These are phyloP conservation scores for Tetrastigma voinierianum DNA, from an alignment of 164 flowering plant species.

Conservation along the genomic window DNA sequence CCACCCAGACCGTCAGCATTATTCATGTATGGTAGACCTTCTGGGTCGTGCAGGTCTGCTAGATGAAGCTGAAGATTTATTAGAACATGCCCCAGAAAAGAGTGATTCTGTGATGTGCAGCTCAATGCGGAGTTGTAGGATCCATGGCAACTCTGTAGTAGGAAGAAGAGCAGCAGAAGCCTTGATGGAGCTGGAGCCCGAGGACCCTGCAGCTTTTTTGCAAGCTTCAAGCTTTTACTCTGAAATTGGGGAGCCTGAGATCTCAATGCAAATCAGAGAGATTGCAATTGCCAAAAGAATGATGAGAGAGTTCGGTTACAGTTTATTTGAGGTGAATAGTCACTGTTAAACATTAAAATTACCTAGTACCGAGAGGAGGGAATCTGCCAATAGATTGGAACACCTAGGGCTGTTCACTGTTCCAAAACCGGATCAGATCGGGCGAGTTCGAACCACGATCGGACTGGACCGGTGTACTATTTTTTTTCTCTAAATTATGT, in stretches of 20 bases:
- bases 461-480: no score
- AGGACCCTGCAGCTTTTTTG: slow-evolving; percentile 45
- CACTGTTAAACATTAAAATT: not conserved
- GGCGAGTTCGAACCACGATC: no score
- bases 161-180: slow-evolving; percentile 52
- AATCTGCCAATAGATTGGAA: not conserved
- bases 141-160: slow-evolving; percentile 42
- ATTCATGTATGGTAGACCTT: slow-evolving; percentile 76
- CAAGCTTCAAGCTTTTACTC: slow-evolving; percentile 58
- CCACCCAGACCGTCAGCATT: slow-evolving; percentile 51
- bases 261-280: slow-evolving; percentile 40
- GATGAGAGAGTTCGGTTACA: slow-evolving; percentile 51
- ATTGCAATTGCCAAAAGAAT: slow-evolving; percentile 33
- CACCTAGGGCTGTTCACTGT: no score
- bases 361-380: not conserved
- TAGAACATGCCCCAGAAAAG: slow-evolving; percentile 30
- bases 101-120: slow-evolving; percentile 57
- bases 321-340: slow-evolving; percentile 38
- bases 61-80: slow-evolving; percentile 61
- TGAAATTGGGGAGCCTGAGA: slow-evolving; percentile 56
- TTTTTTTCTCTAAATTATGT: no score
- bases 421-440: no score
- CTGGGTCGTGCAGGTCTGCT: slow-evolving; percentile 67
- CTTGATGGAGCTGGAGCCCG: slow-evolving; percentile 53
- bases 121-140: slow-evolving; percentile 62